phyloP scores from a whole-genome alignment of 2,329 filamentous ascomycete genomes.

The Talaromyces sp. region DNA sequence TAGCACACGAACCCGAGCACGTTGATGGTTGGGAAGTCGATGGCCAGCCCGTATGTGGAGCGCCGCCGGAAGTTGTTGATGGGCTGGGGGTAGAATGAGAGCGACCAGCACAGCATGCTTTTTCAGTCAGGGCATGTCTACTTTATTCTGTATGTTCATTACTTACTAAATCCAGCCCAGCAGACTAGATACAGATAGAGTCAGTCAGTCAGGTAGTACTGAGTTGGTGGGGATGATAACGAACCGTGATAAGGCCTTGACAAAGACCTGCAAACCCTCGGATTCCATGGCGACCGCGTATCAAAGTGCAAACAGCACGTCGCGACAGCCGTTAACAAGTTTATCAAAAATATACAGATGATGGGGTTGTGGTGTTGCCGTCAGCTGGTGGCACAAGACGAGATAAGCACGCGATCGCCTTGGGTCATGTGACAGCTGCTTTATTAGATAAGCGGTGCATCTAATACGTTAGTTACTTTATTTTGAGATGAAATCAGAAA shows the following conservation, averaged over 20 bases:
- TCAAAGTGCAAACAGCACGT: neutral
- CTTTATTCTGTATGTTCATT: neutral
- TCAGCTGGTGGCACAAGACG: neutral
- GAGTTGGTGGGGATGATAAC: constrained; percentile 7
- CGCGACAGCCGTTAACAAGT: neutral
- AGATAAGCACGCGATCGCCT: neutral
- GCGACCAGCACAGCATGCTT: constrained; percentile 67
- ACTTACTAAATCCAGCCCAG: constrained; percentile 68
- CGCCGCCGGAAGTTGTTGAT: constrained; percentile 71
- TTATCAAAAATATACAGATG: neutral
- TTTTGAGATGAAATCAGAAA: neutral
- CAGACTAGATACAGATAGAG: constrained; percentile 32
- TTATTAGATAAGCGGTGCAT: neutral
- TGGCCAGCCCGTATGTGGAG: constrained; percentile 75
- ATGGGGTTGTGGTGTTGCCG: neutral
- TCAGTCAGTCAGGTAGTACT: constrained; percentile 12
- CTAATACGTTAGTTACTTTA: no score
- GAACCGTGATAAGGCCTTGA: constrained; percentile 39
- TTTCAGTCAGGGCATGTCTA: neutral
- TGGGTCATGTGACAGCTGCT: neutral
- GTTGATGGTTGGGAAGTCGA: constrained; percentile 76
- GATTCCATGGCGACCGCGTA: constrained; percentile 19
- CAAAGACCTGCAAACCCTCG: constrained; percentile 28
- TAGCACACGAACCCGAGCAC: constrained; percentile 63
- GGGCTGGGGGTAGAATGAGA: constrained; percentile 89